phyloP scores from a whole-genome alignment of 192 early-diverging fungal genomes.

The Coemansia sp. region DNA sequence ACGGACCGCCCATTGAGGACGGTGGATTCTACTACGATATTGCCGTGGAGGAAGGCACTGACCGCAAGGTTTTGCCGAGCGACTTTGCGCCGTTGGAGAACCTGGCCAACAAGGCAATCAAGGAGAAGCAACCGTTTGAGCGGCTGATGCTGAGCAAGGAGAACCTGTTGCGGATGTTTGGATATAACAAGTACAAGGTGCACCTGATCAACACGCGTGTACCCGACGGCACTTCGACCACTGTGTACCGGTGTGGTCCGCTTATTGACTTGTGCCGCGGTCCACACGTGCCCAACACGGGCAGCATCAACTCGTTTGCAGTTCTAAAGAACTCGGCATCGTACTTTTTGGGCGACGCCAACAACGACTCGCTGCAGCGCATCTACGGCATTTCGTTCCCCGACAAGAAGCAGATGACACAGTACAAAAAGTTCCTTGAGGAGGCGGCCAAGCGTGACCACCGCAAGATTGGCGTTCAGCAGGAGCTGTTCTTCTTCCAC shows the following conservation, averaged over 20 bases:
- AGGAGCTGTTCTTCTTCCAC: slow-evolving; percentile 99
- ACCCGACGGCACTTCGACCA: slow-evolving; percentile 89
- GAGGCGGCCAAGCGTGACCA: slow-evolving; percentile 97
- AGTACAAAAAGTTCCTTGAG: slow-evolving; percentile 94
- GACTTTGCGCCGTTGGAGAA: slow-evolving; percentile 90
- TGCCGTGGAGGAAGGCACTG: slow-evolving; percentile 64
- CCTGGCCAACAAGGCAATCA: slow-evolving; percentile 83
- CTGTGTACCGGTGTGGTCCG: slow-evolving; percentile 98
- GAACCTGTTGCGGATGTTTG: slow-evolving; percentile 94
- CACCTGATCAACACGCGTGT: slow-evolving; percentile 92
- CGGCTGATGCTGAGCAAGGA: slow-evolving; percentile 87
- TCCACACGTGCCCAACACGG: slow-evolving; percentile 94
- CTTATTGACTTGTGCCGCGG: slow-evolving; percentile 97
- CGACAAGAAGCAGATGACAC: slow-evolving; percentile 95
- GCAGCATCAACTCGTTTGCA: slow-evolving; percentile 88
- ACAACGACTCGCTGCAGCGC: slow-evolving; percentile 98
- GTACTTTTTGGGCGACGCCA: slow-evolving; percentile 96
- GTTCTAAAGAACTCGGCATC: slow-evolving; percentile 98
- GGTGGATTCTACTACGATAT: slow-evolving; percentile 96
- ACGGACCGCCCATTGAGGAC: slow-evolving; percentile 93
- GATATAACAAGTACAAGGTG: slow-evolving; percentile 97
- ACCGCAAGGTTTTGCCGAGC: slow-evolving; percentile 62
- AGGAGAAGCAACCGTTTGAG: slow-evolving; percentile 95
- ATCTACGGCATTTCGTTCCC: slow-evolving; percentile 99
- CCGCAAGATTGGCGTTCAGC: slow-evolving; percentile 94